These are phyloP conservation scores for Castanea crenata DNA, from an alignment of 306 rosid genomes.

Conservation along the genomic window DNA sequence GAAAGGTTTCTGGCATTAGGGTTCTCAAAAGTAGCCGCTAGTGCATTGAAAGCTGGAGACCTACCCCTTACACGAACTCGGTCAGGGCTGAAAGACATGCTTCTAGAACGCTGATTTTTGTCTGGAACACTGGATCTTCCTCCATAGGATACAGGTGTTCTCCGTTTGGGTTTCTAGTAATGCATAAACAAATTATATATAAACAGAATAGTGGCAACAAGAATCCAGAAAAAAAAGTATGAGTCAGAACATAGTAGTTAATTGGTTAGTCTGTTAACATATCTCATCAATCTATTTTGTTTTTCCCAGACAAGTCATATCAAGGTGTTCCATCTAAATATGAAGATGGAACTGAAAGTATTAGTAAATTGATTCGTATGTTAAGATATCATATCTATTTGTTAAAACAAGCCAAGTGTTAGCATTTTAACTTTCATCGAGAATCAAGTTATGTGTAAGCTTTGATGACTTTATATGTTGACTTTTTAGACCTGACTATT, in stretches of 20 bases:
- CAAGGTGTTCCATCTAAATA: slow-evolving; percentile 6
- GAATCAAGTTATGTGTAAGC: not conserved
- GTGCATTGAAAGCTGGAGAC: slow-evolving; percentile 94
- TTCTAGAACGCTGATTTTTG: slow-evolving; percentile 88
- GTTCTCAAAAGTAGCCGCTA: slow-evolving; percentile 88
- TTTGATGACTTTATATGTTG: not conserved
- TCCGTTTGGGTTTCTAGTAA: slow-evolving; percentile 85
- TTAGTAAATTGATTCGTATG: not conserved
- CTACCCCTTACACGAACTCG: slow-evolving; percentile 95
- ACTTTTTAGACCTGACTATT: not conserved
- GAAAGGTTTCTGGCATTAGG: slow-evolving; percentile 80
- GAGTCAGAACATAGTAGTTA: not conserved
- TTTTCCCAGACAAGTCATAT: not conserved
- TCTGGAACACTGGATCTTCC: slow-evolving; percentile 87
- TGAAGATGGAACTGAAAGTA: slow-evolving; percentile 2
- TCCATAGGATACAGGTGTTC: slow-evolving; percentile 68
- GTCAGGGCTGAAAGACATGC: slow-evolving; percentile 91
- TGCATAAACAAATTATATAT: slow-evolving; percentile 21
- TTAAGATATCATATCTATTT: not conserved
- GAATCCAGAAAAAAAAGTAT: slow-evolving; percentile 11
- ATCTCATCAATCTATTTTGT: not conserved
- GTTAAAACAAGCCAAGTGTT: not conserved
- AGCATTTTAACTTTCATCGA: not conserved
- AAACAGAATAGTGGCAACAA: slow-evolving; percentile 26
- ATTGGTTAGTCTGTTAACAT: too few relatives aligned